Evolutionary conservation across 2,329 filamentous ascomycete genomes (phyloP).

Genomic region (Colletotrichum filicis): DNA sequence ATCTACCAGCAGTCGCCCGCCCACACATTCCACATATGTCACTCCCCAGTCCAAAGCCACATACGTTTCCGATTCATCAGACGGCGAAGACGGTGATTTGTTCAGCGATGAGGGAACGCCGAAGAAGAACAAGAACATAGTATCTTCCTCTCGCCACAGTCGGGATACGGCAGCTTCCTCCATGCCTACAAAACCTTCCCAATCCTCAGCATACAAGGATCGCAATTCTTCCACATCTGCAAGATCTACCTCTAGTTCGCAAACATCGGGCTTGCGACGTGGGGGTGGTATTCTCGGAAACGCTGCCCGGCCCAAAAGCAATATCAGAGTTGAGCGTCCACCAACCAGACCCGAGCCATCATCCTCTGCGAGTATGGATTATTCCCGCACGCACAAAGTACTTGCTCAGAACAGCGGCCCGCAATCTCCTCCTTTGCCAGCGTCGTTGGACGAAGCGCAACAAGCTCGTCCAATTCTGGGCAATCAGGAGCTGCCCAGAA

Average conservation of each 20-base stretch:
- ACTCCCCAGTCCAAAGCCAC: constrained; percentile 41
- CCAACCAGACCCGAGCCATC: constrained; percentile 1
- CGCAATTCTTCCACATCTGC: neutral
- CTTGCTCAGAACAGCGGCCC: neutral
- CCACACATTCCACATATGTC: constrained; percentile 6
- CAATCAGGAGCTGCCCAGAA: constrained; percentile 39
- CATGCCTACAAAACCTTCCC: neutral
- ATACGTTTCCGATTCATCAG: constrained; percentile 52
- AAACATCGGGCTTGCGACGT: constrained; percentile 15
- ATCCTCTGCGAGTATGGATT: neutral
- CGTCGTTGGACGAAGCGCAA: constrained; percentile 24
- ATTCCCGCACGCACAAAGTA: constrained; percentile 6
- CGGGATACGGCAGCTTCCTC: constrained; percentile 1
- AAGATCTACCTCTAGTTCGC: neutral
- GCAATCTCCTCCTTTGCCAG: constrained; percentile 38
- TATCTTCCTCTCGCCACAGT: constrained; percentile 3
- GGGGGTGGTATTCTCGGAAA: constrained; percentile 27
- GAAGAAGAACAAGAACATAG: constrained; percentile 11
- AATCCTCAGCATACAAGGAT: neutral
- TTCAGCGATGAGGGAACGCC: constrained; percentile 23
- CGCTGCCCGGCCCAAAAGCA: constrained; percentile 23
- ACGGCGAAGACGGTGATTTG: constrained; percentile 12
- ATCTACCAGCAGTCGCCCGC: constrained; percentile 21
- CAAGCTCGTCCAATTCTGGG: constrained; percentile 8
- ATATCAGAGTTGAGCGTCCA: constrained; percentile 28